These are phyloP conservation scores for Ogataea sp. DNA, from an alignment of 805 yeast genomes.

Conservation along the genomic window DNA sequence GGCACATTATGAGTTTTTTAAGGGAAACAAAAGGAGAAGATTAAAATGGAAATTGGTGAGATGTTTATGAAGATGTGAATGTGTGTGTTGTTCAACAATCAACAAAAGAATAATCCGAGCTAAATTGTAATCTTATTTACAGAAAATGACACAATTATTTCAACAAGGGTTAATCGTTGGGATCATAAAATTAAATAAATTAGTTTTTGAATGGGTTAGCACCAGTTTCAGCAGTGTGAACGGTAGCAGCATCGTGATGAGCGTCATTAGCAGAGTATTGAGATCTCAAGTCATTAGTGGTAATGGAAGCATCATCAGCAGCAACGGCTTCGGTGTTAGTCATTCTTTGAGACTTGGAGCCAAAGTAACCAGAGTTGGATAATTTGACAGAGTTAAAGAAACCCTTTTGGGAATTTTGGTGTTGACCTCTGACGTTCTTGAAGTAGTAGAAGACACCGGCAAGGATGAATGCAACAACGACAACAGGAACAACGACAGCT, in stretches of 20 bases:
- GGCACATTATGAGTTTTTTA: no score
- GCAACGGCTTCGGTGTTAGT: slow-evolving; percentile 6
- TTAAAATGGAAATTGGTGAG: no score
- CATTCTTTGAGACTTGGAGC: slow-evolving; percentile 9
- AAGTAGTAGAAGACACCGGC: slow-evolving; percentile 24
- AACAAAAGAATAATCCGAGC: no score
- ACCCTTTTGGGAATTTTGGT: slow-evolving; percentile 7
- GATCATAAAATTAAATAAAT: background rate
- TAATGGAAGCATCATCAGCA: slow-evolving; percentile 12
- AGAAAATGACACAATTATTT: no score
- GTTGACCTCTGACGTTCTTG: slow-evolving; percentile 15
- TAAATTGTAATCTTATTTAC: no score
- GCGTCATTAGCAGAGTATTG: slow-evolving; percentile 6
- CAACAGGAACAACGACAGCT: slow-evolving; percentile 35
- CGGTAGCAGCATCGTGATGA: slow-evolving; percentile 6
- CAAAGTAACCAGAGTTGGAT: slow-evolving; percentile 5
- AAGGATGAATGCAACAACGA: slow-evolving; percentile 22
- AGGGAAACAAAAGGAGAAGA: no score
- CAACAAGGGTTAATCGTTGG: no score
- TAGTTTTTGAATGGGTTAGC: slow-evolving; percentile 4
- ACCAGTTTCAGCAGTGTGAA: slow-evolving; percentile 7
- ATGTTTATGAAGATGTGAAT: no score
- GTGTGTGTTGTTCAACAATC: no score
- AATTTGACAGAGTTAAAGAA: slow-evolving; percentile 10
- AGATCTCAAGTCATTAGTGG: slow-evolving; percentile 15